Evolutionary conservation across 2,329 filamentous ascomycete species (phyloP).

Genomic region (Blastomyces percursus): DNA sequence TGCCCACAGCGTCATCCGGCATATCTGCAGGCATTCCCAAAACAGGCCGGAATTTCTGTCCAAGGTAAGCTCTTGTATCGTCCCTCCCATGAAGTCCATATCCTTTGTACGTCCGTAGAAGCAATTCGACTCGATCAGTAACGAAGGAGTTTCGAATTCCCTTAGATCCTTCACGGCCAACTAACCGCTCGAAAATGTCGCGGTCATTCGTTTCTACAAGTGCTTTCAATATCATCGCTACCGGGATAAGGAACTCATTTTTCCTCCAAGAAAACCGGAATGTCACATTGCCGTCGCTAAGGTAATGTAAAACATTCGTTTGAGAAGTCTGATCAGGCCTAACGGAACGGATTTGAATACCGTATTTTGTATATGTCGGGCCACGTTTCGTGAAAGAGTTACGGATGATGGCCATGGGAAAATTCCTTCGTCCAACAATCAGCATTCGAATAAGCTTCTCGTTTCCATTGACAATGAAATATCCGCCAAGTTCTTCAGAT

Average conservation of each 20-base stretch:
- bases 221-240: conserved; percentile 94
- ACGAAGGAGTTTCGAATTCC: conserved; percentile 82
- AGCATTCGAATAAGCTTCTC: conserved; percentile 94
- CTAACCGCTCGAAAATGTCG: conserved; percentile 88
- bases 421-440: conserved; percentile 82
- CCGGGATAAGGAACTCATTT: conserved; percentile 89
- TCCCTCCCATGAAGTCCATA: conserved; percentile 74
- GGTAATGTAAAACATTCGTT: conserved; percentile 92
- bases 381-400: conserved; percentile 84
- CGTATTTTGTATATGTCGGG: conserved; percentile 74
- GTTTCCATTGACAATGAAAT: conserved; percentile 95
- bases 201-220: conserved; percentile 91
- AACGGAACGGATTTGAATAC: conserved; percentile 83
- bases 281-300: conserved; percentile 89
- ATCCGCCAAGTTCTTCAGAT: conserved; percentile 88
- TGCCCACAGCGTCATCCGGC: conserved; percentile 78
- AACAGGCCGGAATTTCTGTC: conserved; percentile 81
- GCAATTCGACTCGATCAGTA: conserved; percentile 82
- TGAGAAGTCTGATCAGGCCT: conserved; percentile 97
- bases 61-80: conserved; percentile 75
- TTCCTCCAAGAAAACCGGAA: conserved; percentile 98
- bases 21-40: conserved; percentile 73
- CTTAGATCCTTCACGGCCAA: conserved; percentile 65
- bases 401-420: conserved; percentile 86
- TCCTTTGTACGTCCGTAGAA: conserved; percentile 85